Evolutionary conservation across 2,329 filamentous ascomycete species (phyloP), one percentile per base, ranked within the genome.

Genomic region (Neonectria magnoliae): DNA sequence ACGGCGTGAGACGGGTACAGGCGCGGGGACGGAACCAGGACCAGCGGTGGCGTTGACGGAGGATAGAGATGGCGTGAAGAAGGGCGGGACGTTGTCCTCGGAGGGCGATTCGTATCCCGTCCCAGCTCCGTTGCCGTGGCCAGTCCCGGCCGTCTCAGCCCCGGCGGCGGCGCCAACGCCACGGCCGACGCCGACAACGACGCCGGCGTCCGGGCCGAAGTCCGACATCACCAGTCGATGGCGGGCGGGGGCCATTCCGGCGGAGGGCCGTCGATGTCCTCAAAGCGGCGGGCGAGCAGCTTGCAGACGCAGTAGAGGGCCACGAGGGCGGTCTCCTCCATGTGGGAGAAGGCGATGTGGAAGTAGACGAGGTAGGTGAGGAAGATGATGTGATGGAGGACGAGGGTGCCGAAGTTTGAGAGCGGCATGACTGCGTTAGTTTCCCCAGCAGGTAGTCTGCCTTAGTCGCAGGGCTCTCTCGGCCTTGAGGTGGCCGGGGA

Each of bases 321-420:
- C 50, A 85, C 76, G 27, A 86, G 76, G 10, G 82, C 65, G 51
- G 83, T 77, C 16, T 84, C 82, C 64, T 85, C 83, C 57, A 83
- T 80, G 65, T 83, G 79, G 18, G 83, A 78, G 63, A 87, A 79
- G 61, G 83, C 83, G 65, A 84, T 81, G 72, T 81, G 81, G 71
- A 87, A 83, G 74, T 86, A 85, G 65, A 85, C 80, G 59, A 87
- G 77, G 56, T 84, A 85, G 44, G 83, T 84, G 67, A 87, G 77
- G 72, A 87, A 87, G 71, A 86, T 83, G 57, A 86, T 77, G 68
- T 85, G 79, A 68, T 85, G 79, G 55, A 87, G 77, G 66, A 86
- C 74, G 36, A 85, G 77, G n/a, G 84, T 82, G 53, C 84, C 84
- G 27, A 87, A 73, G 76, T 86, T 83, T 71, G 80, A 79, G 63